phyloP scores from a whole-genome alignment of 345 rosid species.

The Heritiera littoralis region DNA sequence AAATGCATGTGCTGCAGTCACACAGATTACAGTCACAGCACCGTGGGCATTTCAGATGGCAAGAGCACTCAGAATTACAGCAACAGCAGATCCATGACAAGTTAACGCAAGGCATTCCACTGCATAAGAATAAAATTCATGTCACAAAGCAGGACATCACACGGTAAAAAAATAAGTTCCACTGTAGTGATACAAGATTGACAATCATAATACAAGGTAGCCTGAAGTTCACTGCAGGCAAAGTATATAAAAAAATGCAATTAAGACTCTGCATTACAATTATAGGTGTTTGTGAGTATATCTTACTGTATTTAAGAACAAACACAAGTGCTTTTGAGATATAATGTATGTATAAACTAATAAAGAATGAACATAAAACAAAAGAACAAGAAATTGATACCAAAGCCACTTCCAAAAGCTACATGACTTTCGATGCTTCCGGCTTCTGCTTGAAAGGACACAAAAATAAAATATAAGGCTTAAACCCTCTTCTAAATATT shows the following conservation, averaged over 20 bases:
- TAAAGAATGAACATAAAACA: neutral
- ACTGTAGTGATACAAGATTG: neutral
- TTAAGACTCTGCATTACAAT: neutral
- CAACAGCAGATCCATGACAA: slow-evolving; percentile 52
- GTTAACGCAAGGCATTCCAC: slow-evolving; percentile 59
- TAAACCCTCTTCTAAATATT: neutral
- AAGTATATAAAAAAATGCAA: neutral
- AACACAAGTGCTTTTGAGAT: neutral
- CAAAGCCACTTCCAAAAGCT: slow-evolving; percentile 57
- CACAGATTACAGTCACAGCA: slow-evolving; percentile 36
- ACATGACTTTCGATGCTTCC: slow-evolving; percentile 54
- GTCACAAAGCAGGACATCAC: neutral
- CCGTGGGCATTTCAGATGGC: slow-evolving; percentile 44
- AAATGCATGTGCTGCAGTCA: slow-evolving; percentile 23
- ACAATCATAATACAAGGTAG: neutral
- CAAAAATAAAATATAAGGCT: neutral
- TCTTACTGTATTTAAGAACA: neutral
- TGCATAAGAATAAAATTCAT: slow-evolving; percentile 32
- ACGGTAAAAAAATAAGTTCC: neutral
- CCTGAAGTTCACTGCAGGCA: neutral
- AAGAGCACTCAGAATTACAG: slow-evolving; percentile 59
- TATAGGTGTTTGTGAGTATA: neutral
- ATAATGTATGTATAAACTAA: neutral
- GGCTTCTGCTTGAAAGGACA: slow-evolving; percentile 41
- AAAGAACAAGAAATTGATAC: slow-evolving; percentile 3